phyloP scores from a whole-genome alignment of 495 filamentous ascomycete genomes.

The Hypoxylon fragiforme region DNA sequence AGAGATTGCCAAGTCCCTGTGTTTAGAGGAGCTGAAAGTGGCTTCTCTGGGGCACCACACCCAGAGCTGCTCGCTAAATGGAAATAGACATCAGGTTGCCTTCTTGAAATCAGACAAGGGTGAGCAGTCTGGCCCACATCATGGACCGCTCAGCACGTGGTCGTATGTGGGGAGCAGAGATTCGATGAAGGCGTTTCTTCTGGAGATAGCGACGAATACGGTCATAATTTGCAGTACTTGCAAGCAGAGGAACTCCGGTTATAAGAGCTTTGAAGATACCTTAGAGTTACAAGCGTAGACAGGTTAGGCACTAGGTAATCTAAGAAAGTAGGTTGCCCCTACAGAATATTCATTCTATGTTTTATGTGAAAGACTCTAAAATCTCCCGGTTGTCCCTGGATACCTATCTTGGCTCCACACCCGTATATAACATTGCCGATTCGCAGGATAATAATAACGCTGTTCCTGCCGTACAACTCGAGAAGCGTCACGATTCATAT shows the following conservation, averaged over 20 bases:
- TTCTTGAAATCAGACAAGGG: slow-evolving; percentile 27
- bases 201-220: slow-evolving; percentile 29
- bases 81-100: slow-evolving; percentile 27
- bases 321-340: no score
- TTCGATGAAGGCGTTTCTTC: slow-evolving; percentile 22
- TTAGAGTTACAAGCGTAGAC: slow-evolving; percentile 1
- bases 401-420: no score
- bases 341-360: no score
- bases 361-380: no score
- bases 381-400: no score
- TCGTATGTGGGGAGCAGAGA: slow-evolving; percentile 7
- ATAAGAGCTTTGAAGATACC: slow-evolving; percentile 24
- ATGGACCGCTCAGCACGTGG: slow-evolving; percentile 22
- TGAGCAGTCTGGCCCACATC: slow-evolving; percentile 14
- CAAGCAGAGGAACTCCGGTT: slow-evolving; percentile 24
- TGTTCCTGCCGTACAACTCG: no score
- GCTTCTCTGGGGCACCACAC: slow-evolving; percentile 25
- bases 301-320: no score
- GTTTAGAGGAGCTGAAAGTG: slow-evolving; percentile 14
- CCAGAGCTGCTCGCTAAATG: slow-evolving; percentile 11
- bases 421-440: no score
- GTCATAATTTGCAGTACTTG: slow-evolving; percentile 26
- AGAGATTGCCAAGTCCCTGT: slow-evolving; percentile 12
- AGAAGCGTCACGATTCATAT: no score
- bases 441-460: no score